Conservation (phyloP, 2,329 filamentous ascomycete species). For the Phaeophleospora eucalypticola region DNA sequence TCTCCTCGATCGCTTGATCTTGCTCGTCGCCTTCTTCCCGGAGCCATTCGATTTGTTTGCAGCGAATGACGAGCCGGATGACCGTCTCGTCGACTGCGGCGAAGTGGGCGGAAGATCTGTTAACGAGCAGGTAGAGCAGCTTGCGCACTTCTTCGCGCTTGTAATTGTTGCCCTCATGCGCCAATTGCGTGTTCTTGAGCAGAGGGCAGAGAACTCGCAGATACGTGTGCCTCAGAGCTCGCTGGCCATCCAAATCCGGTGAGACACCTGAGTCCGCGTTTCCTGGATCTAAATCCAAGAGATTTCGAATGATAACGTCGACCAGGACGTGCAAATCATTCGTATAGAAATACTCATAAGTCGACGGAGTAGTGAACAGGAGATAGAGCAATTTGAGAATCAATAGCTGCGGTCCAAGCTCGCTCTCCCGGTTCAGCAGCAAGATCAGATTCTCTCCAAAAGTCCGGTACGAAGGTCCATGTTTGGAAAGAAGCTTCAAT, state of each 20-base stretch:
- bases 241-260: constrained; percentile 29
- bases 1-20: constrained; percentile 25
- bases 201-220: constrained; percentile 87
- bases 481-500: constrained; percentile 79
- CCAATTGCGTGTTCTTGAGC: constrained; percentile 85
- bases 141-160: constrained; percentile 80
- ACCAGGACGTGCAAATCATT: constrained; percentile 92
- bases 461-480: constrained; percentile 79
- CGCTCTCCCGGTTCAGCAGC: constrained; percentile 85
- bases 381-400: constrained; percentile 95
- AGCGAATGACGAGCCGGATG: constrained; percentile 69
- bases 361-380: constrained; percentile 84
- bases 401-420: constrained; percentile 90
- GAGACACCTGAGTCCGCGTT: constrained; percentile 36
- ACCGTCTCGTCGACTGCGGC: constrained; percentile 78
- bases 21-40: constrained; percentile 31
- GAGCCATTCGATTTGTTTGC: constrained; percentile 44
- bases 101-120: constrained; percentile 57
- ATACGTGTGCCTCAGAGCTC: constrained; percentile 80
- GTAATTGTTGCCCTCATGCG: constrained; percentile 74
- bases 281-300: constrained; percentile 92
- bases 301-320: constrained; percentile 92
- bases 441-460: constrained; percentile 98
- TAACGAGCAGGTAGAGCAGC: constrained; percentile 64
- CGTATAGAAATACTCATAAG: constrained; percentile 97